Conservation (phyloP, 2,329 filamentous ascomycete species). For the Beauveria sp. region DNA sequence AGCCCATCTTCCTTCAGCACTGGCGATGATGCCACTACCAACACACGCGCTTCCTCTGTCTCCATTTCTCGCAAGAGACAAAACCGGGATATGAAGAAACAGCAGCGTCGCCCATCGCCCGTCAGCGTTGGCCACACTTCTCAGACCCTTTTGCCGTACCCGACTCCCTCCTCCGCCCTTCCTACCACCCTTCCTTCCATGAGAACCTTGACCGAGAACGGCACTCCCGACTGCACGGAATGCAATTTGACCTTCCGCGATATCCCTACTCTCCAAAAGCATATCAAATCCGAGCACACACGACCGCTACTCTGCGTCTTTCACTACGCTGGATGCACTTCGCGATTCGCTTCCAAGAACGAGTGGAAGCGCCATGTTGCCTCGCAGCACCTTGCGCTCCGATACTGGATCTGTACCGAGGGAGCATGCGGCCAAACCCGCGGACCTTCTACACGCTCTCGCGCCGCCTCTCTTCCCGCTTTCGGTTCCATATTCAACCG, state of each 20-base stretch:
- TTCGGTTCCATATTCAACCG: conserved; percentile 72
- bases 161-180: neutral
- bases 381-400: conserved; percentile 69
- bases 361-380: conserved; percentile 90
- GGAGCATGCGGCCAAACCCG: conserved; percentile 41
- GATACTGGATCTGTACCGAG: conserved; percentile 69
- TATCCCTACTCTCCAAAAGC: conserved; percentile 35
- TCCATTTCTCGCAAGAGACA: conserved; percentile 7
- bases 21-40: conserved; percentile 6
- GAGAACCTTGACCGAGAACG: neutral
- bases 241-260: conserved; percentile 34
- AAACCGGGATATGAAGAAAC: neutral
- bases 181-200: neutral
- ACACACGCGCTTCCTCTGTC: conserved; percentile 5
- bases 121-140: neutral
- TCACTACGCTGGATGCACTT: conserved; percentile 63
- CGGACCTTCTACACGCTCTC: conserved; percentile 15
- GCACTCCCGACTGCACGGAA: conserved; percentile 10
- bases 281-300: conserved; percentile 45
- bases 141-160: conserved; percentile 1
- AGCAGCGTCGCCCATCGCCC: neutral
- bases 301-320: conserved; percentile 72
- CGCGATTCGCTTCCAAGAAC: conserved; percentile 74
- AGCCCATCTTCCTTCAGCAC: conserved; percentile 11
- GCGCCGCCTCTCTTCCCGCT: conserved; percentile 23